phyloP scores from a whole-genome alignment of 2,329 filamentous ascomycete species.

The Xylariaceae sp. region DNA sequence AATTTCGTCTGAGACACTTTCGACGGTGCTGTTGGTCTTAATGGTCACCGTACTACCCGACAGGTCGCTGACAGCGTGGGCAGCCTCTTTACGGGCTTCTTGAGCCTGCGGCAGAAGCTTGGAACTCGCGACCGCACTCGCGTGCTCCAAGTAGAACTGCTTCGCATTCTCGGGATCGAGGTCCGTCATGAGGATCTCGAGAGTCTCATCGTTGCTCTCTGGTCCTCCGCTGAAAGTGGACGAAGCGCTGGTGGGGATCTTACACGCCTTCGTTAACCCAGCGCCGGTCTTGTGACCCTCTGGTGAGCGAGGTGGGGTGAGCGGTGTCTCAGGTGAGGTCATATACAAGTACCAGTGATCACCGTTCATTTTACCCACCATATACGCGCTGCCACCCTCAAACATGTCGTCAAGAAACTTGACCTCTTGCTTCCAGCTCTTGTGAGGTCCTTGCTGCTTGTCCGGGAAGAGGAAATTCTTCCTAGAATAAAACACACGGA shows the following conservation, averaged over 20 bases:
- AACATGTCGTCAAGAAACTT: conserved; percentile 90
- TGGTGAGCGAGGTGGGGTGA: conserved; percentile 83
- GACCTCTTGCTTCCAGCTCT: conserved; percentile 97
- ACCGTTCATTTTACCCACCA: conserved; percentile 99
- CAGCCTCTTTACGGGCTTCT: conserved; percentile 59
- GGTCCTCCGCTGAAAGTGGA: conserved; percentile 37
- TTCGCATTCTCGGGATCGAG: conserved; percentile 66
- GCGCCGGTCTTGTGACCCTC: conserved; percentile 43
- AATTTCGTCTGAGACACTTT: conserved; percentile 50
- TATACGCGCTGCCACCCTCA: conserved; percentile 89
- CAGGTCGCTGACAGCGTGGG: conserved; percentile 59
- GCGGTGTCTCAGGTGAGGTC: conserved; percentile 75
- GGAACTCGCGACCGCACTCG: conserved; percentile 85
- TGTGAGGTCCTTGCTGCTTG: conserved; percentile 88
- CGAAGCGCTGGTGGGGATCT: conserved; percentile 49
- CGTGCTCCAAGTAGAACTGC: conserved; percentile 68
- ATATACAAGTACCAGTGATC: conserved; percentile 99
- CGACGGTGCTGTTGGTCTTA: conserved; percentile 39
- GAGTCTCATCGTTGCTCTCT: conserved; percentile 69
- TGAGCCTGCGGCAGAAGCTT: conserved; percentile 68
- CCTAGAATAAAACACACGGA: conserved; percentile 96
- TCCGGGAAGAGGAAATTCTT: conserved; percentile 98
- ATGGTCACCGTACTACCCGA: conserved; percentile 43
- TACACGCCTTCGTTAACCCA: conserved; percentile 48
- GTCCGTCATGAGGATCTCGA: conserved; percentile 72